These are phyloP conservation scores for Ogataea hybrid DNA, from an alignment of 1,139 yeast genomes.

Conservation along the genomic window DNA sequence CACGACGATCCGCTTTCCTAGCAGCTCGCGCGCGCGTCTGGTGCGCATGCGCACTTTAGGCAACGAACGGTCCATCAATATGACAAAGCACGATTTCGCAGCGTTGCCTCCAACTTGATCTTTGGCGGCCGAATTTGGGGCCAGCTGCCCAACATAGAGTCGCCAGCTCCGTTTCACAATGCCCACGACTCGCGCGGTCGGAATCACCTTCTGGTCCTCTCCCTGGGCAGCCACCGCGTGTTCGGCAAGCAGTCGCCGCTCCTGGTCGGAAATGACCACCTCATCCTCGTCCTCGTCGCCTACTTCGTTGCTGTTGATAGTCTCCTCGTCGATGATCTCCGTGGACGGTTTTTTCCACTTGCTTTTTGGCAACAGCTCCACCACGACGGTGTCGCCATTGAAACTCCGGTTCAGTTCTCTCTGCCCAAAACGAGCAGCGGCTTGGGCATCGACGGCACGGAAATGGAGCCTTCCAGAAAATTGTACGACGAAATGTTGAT, in stretches of 20 bases:
- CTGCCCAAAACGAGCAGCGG: conserved; percentile 84
- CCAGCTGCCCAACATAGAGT: conserved; percentile 91
- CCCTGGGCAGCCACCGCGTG: conserved; percentile 69
- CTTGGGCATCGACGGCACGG: conserved; percentile 69
- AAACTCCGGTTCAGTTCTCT: conserved; percentile 86
- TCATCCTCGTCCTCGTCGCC: conserved; percentile 54
- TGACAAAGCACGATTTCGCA: conserved; percentile 76
- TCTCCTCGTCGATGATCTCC: conserved; percentile 73
- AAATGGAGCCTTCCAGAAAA: conserved; percentile 82
- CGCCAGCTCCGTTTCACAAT: conserved; percentile 92
- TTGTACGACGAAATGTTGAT: conserved; percentile 82
- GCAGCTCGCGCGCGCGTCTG: conserved; percentile 74
- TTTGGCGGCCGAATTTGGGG: conserved; percentile 69
- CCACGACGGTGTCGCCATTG: conserved; percentile 88
- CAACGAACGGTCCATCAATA: conserved; percentile 83
- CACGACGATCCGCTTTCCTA: conserved; percentile 87
- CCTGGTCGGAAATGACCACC: conserved; percentile 65
- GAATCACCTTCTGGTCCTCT: conserved; percentile 55
- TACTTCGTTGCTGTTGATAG: conserved; percentile 57
- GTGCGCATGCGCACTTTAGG: conserved; percentile 89
- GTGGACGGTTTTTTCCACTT: conserved; percentile 89
- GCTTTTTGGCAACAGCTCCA: conserved; percentile 80
- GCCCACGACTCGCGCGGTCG: conserved; percentile 92
- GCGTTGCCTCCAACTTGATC: conserved; percentile 54
- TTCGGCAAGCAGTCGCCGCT: conserved; percentile 69